Conservation (phyloP, 352 stramenopile species). For the Hyaloperonospora brassicae region DNA sequence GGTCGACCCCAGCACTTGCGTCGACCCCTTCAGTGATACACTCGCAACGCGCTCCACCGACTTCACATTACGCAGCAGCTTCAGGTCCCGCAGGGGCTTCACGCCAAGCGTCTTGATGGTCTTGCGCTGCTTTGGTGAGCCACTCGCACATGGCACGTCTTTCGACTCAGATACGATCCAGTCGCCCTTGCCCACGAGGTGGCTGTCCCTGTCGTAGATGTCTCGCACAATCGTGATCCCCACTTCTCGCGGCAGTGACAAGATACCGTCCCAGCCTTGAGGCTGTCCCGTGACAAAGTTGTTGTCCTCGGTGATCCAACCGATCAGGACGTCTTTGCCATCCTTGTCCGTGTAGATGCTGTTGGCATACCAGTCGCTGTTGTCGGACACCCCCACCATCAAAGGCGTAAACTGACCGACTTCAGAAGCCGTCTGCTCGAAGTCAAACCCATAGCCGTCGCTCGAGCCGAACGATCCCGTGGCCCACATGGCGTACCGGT, state of each 20-base stretch:
- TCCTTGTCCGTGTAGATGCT: slow-evolving; percentile 55
- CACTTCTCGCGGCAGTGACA: slow-evolving; percentile 48
- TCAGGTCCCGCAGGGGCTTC: slow-evolving; percentile 38
- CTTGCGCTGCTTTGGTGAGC: slow-evolving; percentile 31
- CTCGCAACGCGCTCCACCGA: slow-evolving; percentile 23
- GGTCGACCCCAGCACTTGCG: slow-evolving; percentile 34
- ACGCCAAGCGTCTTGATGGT: slow-evolving; percentile 59
- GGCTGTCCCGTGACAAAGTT: slow-evolving; percentile 36
- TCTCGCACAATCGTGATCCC: slow-evolving; percentile 42
- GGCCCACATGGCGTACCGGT: slow-evolving; percentile 59
- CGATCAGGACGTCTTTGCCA: slow-evolving; percentile 49
- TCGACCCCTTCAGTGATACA: slow-evolving; percentile 23
- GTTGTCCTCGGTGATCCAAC: slow-evolving; percentile 60
- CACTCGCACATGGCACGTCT: slow-evolving; percentile 23
- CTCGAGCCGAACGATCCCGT: slow-evolving; percentile 27
- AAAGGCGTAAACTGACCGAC: slow-evolving; percentile 37
- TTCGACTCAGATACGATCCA: slow-evolving; percentile 45
- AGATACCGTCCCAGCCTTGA: slow-evolving; percentile 61
- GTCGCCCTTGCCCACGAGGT: slow-evolving; percentile 41
- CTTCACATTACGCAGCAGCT: slow-evolving; percentile 40
- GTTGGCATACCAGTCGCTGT: slow-evolving; percentile 64
- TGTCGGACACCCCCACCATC: slow-evolving; percentile 57
- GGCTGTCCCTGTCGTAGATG: slow-evolving; percentile 41
- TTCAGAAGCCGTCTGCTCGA: slow-evolving; percentile 10
- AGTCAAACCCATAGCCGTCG: slow-evolving; percentile 12